These are phyloP conservation scores for Suillus hirtellus DNA, from an alignment of 768 basidiomycete species.

Conservation along the genomic window DNA sequence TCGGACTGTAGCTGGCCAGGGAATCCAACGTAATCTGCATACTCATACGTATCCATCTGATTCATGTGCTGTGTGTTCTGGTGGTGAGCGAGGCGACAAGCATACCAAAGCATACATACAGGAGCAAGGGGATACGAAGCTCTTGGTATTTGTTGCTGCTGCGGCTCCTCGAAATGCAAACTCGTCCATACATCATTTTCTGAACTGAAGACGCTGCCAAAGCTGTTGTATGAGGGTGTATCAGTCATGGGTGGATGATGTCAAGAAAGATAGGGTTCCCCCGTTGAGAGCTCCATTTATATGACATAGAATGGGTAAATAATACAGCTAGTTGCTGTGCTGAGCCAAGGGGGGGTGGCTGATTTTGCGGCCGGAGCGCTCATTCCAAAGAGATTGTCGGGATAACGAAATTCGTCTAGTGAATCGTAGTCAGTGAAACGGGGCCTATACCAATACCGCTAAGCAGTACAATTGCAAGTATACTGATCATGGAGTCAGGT, in stretches of 20 bases:
- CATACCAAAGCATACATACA: not conserved
- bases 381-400: not conserved
- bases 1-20: not conserved
- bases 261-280: not conserved
- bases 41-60: not conserved
- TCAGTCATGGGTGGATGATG: not conserved
- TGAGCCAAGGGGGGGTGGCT: constrained; percentile 8
- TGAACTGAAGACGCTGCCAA: rapidly evolving
- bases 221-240: not conserved
- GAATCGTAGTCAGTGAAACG: not conserved
- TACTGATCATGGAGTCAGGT: not conserved
- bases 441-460: not conserved
- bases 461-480: not conserved
- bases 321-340: constrained; percentile 7
- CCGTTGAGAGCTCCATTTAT: not conserved
- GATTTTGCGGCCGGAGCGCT: not conserved
- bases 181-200: not conserved
- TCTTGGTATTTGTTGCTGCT: not conserved
- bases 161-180: not conserved
- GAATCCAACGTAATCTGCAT: not conserved
- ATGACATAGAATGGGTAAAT: not conserved
- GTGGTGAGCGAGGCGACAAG: not conserved
- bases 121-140: no score
- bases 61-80: not conserved
- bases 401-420: not conserved